Percentiles rank a stretch among this genome's conserved stretches.
phyloP scores from a whole-genome alignment of 2,329 filamentous ascomycete species.

The Mycosphaerella arachidis region DNA sequence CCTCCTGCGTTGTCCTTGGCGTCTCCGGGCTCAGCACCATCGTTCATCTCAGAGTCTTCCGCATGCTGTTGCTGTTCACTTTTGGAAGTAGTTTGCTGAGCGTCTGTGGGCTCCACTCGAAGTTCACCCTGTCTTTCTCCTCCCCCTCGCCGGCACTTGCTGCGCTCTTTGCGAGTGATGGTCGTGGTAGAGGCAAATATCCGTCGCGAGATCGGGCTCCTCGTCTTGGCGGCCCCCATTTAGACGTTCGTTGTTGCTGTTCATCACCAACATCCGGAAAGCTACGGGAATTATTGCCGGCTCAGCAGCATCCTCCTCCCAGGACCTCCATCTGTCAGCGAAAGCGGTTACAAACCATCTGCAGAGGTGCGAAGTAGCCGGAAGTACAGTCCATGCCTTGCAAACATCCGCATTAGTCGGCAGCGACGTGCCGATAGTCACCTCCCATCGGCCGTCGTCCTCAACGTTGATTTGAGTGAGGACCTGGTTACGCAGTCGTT shows the following conservation, averaged over 20 bases:
- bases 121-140: too few relatives aligned
- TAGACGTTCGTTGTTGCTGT: neutral
- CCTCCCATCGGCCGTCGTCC: neutral
- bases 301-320: neutral
- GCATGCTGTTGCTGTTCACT: too few relatives aligned
- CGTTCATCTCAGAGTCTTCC: too few relatives aligned
- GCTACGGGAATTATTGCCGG: neutral
- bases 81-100: too few relatives aligned
- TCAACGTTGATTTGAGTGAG: neutral
- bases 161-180: too few relatives aligned
- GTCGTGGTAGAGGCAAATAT: too few relatives aligned
- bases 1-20: too few relatives aligned
- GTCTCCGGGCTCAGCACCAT: too few relatives aligned
- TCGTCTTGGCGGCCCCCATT: neutral
- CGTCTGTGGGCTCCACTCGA: too few relatives aligned
- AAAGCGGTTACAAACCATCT: neutral
- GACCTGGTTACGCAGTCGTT: neutral
- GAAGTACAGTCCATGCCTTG: neutral
- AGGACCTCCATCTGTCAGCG: neutral
- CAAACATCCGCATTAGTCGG: neutral
- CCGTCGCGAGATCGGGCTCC: too few relatives aligned
- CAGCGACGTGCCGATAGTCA: neutral
- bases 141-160: too few relatives aligned
- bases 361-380: neutral
- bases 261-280: neutral